phyloP scores from a whole-genome alignment of 176 grass and related monocot species.

The Ampelocalamus luodianensis region DNA sequence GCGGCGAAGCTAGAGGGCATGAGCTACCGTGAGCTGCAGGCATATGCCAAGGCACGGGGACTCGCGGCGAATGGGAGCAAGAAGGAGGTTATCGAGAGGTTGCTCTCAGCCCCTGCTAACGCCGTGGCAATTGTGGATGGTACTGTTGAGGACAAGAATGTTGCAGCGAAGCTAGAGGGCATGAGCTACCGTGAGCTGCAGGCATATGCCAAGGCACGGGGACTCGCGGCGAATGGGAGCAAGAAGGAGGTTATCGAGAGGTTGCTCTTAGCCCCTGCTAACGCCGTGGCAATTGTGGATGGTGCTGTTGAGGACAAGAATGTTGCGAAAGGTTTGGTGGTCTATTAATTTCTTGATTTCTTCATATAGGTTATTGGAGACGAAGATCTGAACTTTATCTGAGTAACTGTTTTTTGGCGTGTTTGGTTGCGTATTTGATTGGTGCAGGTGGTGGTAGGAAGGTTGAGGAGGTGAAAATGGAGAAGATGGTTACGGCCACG shows the following conservation, averaged over 20 bases:
- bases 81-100: constrained; percentile 61
- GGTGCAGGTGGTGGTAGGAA: constrained; percentile 45
- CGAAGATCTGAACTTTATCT: constrained; percentile 24
- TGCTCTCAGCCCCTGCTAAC: constrained; percentile 42
- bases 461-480: constrained; percentile 62
- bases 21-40: constrained; percentile 64
- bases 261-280: constrained; percentile 43
- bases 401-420: not conserved
- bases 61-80: constrained; percentile 57
- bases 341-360: constrained; percentile 33
- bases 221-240: constrained; percentile 51
- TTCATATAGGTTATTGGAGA: not conserved
- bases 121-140: constrained; percentile 35
- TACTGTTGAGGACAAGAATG: constrained; percentile 35
- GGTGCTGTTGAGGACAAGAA: constrained; percentile 41
- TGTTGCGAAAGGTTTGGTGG: constrained; percentile 35
- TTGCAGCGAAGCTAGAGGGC: constrained; percentile 50
- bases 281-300: constrained; percentile 29
- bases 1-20: constrained; percentile 60
- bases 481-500: constrained; percentile 77
- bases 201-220: constrained; percentile 58
- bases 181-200: constrained; percentile 70
- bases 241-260: constrained; percentile 67
- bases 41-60: constrained; percentile 57
- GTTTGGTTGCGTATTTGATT: not conserved